Evolutionary conservation across 2,329 filamentous ascomycete species (phyloP).

Genomic region (Verticillium longisporum): DNA sequence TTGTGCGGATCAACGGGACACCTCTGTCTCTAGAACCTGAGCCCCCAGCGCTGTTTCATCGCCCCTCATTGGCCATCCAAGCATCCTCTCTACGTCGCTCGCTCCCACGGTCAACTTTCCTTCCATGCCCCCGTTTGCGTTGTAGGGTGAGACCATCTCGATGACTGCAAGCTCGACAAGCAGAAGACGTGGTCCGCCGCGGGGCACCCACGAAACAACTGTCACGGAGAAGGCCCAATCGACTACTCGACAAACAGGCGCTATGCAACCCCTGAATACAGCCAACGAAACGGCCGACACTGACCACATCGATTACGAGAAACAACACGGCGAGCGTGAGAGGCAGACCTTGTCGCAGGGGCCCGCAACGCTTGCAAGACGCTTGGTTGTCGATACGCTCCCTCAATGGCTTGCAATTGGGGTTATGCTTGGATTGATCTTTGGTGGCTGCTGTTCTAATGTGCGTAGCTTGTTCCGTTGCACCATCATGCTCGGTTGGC

Average conservation of each 20-base stretch:
- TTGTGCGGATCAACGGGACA: too few species aligned
- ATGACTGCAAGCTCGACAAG: slow-evolving; percentile 40
- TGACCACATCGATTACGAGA: background rate
- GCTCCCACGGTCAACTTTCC: background rate
- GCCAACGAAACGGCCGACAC: background rate
- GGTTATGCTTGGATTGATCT: slow-evolving; percentile 76
- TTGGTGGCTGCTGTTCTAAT: slow-evolving; percentile 93
- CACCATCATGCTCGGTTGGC: background rate
- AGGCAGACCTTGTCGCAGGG: background rate
- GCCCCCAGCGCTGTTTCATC: background rate
- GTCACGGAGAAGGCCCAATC: background rate
- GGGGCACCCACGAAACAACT: slow-evolving; percentile 6
- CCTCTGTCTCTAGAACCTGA: background rate
- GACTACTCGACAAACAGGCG: background rate
- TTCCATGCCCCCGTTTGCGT: background rate
- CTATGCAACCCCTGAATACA: background rate
- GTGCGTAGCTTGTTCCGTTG: slow-evolving; percentile 39
- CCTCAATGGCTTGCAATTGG: slow-evolving; percentile 57
- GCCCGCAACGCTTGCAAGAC: slow-evolving; percentile 25
- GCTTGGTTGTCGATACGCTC: slow-evolving; percentile 51
- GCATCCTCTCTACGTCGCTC: background rate
- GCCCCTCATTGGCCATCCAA: background rate
- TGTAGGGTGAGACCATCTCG: slow-evolving; percentile 2
- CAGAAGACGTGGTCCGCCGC: slow-evolving; percentile 25
- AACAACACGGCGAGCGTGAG: background rate